A percentile compares a stretch with the other conserved stretches of the same genome.
Evolutionary conservation across 1,284 basidiomycete species (phyloP).

Genomic region (Fomitopsis betulina): DNA sequence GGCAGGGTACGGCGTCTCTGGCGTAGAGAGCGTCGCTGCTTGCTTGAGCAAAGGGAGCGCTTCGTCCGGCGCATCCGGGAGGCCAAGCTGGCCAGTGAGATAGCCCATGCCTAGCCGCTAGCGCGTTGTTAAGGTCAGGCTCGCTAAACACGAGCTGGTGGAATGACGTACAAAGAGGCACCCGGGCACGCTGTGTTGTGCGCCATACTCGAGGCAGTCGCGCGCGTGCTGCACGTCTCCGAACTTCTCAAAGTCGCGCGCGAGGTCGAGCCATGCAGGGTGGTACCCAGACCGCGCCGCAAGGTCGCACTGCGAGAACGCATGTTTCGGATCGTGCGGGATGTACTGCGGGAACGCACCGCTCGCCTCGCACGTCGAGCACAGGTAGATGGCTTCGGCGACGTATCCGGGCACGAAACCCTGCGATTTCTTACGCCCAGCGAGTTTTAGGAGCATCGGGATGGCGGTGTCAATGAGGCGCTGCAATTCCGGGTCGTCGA

Average conservation of each 20-base stretch:
- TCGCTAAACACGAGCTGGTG: neutral
- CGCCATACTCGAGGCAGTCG: constrained; percentile 2
- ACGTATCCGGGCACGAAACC: constrained; percentile 35
- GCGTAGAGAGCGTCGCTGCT: constrained; percentile 68
- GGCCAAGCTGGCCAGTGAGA: constrained; percentile 77
- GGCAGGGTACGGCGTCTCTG: constrained; percentile 76
- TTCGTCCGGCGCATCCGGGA: constrained; percentile 33
- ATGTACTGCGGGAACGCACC: constrained; percentile 60
- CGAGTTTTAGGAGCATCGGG: constrained; percentile 46
- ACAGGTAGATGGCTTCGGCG: constrained; percentile 70
- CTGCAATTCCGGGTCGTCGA: constrained; percentile 57
- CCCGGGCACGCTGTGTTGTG: neutral
- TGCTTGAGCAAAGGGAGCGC: constrained; percentile 71
- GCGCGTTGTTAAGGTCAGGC: constrained; percentile 2
- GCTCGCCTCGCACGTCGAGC: constrained; percentile 63
- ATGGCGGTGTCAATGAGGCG: constrained; percentile 62
- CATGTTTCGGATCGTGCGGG: constrained; percentile 64
- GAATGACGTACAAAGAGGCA: constrained; percentile 5
- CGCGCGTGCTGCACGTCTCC: constrained; percentile 43
- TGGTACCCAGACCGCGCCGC: constrained; percentile 69
- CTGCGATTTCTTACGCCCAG: constrained; percentile 22
- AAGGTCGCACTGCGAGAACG: constrained; percentile 84
- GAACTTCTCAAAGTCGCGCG: constrained; percentile 85
- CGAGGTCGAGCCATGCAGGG: constrained; percentile 83
- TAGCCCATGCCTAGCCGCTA: constrained; percentile 87